Evolutionary conservation across 1,139 yeast species (phyloP), one percentile per base, ranked within the genome.

Genomic region (Yamadazyma jaroonii): DNA sequence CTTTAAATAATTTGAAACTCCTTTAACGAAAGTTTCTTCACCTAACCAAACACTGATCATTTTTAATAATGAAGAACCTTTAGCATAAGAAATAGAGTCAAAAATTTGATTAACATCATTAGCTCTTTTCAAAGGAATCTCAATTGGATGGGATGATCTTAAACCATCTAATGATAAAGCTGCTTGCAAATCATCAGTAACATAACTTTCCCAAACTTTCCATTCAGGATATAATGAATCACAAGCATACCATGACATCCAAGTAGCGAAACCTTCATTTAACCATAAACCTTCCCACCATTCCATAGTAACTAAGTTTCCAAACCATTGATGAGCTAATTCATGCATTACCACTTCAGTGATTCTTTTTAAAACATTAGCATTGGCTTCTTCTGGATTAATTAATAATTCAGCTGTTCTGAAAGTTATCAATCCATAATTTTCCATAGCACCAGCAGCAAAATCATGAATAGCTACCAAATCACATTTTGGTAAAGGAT

Each of bases 11-110:
- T 73, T 64, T 10, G 90, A 77, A 22, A 84, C 89, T 54, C 96
- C 94, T 52, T 76, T 73, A 44, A 84, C 72, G 63, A 84, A 84
- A 8, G 66, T 63, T 34, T 81, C 85, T 52, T 79, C 84, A 29
- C 90, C 89, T 48, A 84, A 67, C 74, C 83, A 82, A 49, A 75
- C 76, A 34, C 86, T 75, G 47, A 84, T 72, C 94, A 84, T 84
- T 57, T 81, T 77, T 50, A 84, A 75, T 36, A 83, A 68, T 3
- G 88, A 78, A n/a, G 89, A 83, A 52, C 96, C 96, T 64, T 87
- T 84, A 41, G 84, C 72, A 62, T 87, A 87, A 11, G 95, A 74
- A 41, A 75, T 75, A 13, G 75, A 70, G 52, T 77, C 83, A 52
- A 77, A 77, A 20, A 77, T 72, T 53, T 77, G 80, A 54, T 74